phyloP scores from a whole-genome alignment of 352 stramenopile species.

The Phytophthora palmivora region DNA sequence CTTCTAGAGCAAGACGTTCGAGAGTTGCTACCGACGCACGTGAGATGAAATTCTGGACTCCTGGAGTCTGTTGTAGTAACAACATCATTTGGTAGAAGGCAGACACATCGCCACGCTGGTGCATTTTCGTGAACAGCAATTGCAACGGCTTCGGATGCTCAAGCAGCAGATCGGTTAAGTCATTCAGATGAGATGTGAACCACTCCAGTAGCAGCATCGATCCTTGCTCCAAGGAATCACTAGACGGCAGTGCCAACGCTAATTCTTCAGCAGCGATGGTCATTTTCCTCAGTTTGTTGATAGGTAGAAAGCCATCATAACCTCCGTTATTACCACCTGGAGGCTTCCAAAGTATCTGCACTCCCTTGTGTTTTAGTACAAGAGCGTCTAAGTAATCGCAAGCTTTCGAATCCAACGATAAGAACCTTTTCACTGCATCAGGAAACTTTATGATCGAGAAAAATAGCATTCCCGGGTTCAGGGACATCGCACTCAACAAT shows the following conservation, averaged over 20 bases:
- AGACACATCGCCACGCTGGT: conserved; percentile 51
- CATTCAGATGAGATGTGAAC: conserved; percentile 60
- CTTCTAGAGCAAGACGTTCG: conserved; percentile 65
- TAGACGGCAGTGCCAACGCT: conserved; percentile 13
- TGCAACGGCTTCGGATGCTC: conserved; percentile 64
- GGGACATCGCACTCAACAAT: conserved; percentile 59
- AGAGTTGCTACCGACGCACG: conserved; percentile 57
- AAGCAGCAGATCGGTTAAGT: conserved; percentile 62
- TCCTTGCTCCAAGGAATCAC: conserved; percentile 27
- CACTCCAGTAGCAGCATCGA: conserved; percentile 55
- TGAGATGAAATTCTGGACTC: conserved; percentile 68
- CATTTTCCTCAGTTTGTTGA: conserved; percentile 12
- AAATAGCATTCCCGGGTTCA: conserved; percentile 75
- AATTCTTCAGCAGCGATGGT: conserved; percentile 27
- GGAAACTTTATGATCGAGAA: conserved; percentile 79
- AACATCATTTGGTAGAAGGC: conserved; percentile 76
- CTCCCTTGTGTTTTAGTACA: conserved; percentile 53
- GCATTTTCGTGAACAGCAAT: conserved; percentile 70
- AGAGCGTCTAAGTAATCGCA: conserved; percentile 64
- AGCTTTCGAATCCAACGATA: conserved; percentile 63
- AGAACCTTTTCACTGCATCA: conserved; percentile 67
- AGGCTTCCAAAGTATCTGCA: conserved; percentile 70
- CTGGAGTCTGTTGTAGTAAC: conserved; percentile 59
- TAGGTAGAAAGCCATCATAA: conserved; percentile 14
- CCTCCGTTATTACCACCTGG: background rate